A percentile compares a stretch with the other conserved stretches of the same genome.
Evolutionary conservation across 164 flowering plant species (phyloP).

Genomic region (Brasenia schreberi): DNA sequence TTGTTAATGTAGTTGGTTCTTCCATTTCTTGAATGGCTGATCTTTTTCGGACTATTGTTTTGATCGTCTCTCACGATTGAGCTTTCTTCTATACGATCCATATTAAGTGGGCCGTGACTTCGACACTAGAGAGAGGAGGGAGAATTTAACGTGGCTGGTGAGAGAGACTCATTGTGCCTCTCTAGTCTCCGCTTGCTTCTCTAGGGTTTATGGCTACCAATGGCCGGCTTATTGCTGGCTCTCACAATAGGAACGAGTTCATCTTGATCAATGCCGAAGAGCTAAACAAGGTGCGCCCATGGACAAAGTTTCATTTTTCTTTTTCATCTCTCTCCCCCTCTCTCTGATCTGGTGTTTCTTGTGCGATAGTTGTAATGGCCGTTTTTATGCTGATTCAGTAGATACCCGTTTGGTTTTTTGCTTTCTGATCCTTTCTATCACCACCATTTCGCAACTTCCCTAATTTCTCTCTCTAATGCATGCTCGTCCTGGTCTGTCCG

Average conservation of each 20-base stretch:
- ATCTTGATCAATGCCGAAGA: constrained; percentile 3
- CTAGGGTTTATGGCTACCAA: constrained; percentile 1
- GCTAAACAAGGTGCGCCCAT: background rate
- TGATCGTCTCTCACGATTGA: background rate
- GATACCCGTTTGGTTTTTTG: no score
- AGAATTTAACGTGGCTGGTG: background rate
- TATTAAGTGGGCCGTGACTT: background rate
- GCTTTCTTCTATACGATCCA: background rate
- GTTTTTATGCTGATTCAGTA: no score
- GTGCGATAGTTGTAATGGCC: no score
- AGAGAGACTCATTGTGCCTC: background rate
- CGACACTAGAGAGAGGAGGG: background rate
- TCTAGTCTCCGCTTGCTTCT: background rate
- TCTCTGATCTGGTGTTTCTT: no score
- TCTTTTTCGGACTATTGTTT: background rate
- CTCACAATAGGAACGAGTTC: constrained; percentile 5
- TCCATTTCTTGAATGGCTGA: background rate
- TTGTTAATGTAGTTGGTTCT: background rate
- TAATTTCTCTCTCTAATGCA: no score
- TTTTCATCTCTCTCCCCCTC: background rate
- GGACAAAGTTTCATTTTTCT: background rate
- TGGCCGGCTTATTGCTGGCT: constrained; percentile 4
- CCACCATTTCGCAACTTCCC: no score
- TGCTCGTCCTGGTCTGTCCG: no score
- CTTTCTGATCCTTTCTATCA: no score